Base-by-base conservation (phyloP, 164 flowering plant genomes). In the Pachysandra terminalis region DNA sequence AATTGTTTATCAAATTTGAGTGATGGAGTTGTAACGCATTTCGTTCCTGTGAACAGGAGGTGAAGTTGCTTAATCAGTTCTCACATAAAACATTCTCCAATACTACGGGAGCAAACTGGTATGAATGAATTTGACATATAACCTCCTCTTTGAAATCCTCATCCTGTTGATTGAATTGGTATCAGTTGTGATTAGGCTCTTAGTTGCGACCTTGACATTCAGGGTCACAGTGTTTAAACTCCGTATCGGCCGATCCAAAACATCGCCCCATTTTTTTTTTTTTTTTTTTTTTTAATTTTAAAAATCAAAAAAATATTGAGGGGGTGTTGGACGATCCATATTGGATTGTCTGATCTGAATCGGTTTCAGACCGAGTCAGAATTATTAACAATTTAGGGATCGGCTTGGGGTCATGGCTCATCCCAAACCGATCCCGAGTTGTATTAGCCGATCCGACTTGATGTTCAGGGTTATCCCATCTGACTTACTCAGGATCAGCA, bases 71-170 rank as follows among this genome's bases (percentile, higher is more conserved):
- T 22, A 92, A 92, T 74, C 90, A 83, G 74, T 89, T 94, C 35
- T 81, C 86, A 40, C 95, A 94, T 79, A 86, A 56, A 94, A 94
- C 71, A 94, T 94, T 67, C 97, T 91, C 51, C 96, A 79, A 59
- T 91, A 91, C 73, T 77, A 84, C 74, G 97, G 97, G 66, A 88
- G 96, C 78, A 96, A 90, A 77, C 65, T 88, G 91, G 98, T 94
- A 88, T 58, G 80, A 22, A 5, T 55, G 52, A 27, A 51, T 35
- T 21, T 70, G 21, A 8, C 9, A 9, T 64, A n/a, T n/a, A n/a
- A n/a, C n/a, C n/a, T n/a, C n/a, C n/a, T n/a, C n/a, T 25, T 40
- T 40, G 10, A 40, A 22, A 2, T 13, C 56, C 16, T 54, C 56
- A 13, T 54, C 56, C 56, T 54, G 56, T 54, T 54, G 58, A 21